Evolutionary conservation across 306 rosid species (phyloP), one percentile per base, ranked within the genome.

Genomic region (Acmispon strigosus): DNA sequence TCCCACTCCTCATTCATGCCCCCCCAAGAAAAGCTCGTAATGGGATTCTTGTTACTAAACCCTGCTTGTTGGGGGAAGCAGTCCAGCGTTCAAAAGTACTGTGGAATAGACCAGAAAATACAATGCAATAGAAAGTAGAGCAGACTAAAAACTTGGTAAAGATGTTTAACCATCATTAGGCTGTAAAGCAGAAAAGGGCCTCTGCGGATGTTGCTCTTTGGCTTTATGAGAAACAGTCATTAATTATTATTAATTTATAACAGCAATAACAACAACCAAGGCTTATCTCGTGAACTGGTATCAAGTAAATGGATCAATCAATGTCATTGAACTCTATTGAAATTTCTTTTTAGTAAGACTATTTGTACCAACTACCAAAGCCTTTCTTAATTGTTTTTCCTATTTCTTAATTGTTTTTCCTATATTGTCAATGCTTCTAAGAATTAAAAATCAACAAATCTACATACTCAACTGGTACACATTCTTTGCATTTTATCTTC

Each of bases 51-150:
- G 51, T 48, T 49, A 50, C 32, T 7, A 60, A 66, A 57, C 56
- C 48, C 20, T 66, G 48, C 70, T 72, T 36, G 52, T 24, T 18
- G 45, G 45, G 69, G 69, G n/a, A 36, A 43, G 73, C 34, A 66
- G 64, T 18, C 58, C 58, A 60, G 55, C 43, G 52, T 4, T 17
- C 43, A 34, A 10, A 43, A 60, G 14, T 76, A 19, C 18, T 34
- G 15, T 43, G 18, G 68, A 71, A 29, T n/a, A 60, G 27, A 50
- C 36, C 6, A 41, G 48, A 56, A 45, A 48, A 49, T 10, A 27
- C 43, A 43, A n/a, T n/a, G 10, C 36, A 44, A 34, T 54, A 51
- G 41, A 66, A 10, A 29, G 56, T 41, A 66, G 47, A 58, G 45
- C 22, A 3, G 20, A 22, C 29, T 45, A 61, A 57, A 50, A 43